Conservation (phyloP, 2,329 filamentous ascomycete genomes). For the Verticillium albo-atrum region DNA sequence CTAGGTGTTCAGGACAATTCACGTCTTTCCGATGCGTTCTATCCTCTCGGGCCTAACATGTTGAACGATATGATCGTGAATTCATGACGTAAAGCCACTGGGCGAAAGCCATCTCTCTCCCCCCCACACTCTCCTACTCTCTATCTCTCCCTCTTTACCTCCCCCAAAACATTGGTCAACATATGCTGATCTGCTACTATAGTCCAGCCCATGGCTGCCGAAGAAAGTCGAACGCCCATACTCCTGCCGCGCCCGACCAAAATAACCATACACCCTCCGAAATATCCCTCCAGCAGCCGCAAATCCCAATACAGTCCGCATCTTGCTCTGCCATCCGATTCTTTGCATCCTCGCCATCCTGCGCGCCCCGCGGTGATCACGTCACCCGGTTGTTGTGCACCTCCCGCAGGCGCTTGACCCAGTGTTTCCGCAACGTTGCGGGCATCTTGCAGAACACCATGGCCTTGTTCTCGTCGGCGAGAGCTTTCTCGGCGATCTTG, state of each 20-base stretch:
- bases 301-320: not conserved
- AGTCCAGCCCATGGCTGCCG: not conserved
- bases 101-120: not conserved
- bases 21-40: not conserved
- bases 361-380: not conserved
- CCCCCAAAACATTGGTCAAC: not conserved
- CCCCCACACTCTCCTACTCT: not conserved
- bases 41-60: not conserved
- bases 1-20: not conserved
- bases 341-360: no score
- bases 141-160: not conserved
- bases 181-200: not conserved
- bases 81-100: not conserved
- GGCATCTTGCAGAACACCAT: constrained; percentile 62
- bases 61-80: not conserved
- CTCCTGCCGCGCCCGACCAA: not conserved
- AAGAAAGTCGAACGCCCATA: not conserved
- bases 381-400: constrained; percentile 32
- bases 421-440: constrained; percentile 44
- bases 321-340: not conserved
- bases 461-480: constrained; percentile 56
- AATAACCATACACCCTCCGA: not conserved
- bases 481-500: constrained; percentile 53
- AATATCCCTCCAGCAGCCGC: not conserved
- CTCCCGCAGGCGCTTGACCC: constrained; percentile 50